phyloP scores from a whole-genome alignment of 2,329 filamentous ascomycete genomes.

The Aspergillus persii region DNA sequence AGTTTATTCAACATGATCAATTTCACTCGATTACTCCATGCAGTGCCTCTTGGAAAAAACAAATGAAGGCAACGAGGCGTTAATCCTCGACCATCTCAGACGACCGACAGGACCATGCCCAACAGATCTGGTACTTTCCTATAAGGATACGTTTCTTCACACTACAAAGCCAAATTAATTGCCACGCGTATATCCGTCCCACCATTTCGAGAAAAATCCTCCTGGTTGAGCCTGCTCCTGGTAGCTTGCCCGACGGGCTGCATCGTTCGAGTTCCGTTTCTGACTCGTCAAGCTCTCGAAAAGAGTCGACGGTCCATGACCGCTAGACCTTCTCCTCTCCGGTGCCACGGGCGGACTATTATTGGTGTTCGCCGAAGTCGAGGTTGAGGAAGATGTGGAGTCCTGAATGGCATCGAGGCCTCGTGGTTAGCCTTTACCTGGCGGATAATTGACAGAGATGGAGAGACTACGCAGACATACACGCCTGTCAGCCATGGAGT shows the following conservation, averaged over 20 bases:
- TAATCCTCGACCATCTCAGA: no score
- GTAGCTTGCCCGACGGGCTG: slow-evolving; percentile 42
- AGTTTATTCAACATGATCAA: not conserved
- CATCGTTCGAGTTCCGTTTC: slow-evolving; percentile 41
- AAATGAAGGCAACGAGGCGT: not conserved
- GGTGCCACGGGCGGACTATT: slow-evolving; percentile 15
- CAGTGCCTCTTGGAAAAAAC: not conserved
- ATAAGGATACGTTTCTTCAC: not conserved
- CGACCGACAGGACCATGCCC: no score
- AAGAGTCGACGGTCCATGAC: slow-evolving; percentile 18
- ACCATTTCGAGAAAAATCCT: slow-evolving; percentile 40
- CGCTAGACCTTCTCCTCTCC: slow-evolving; percentile 30
- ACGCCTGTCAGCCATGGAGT: slow-evolving; percentile 24
- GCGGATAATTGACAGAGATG: not conserved
- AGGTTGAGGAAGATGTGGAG: slow-evolving; percentile 29
- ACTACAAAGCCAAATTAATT: slow-evolving; percentile 4
- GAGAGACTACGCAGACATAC: slow-evolving; percentile 21
- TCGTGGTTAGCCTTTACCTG: not conserved
- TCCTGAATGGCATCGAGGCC: slow-evolving; percentile 15
- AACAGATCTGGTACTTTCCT: not conserved
- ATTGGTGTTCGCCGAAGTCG: slow-evolving; percentile 21
- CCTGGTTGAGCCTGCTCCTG: slow-evolving; percentile 42
- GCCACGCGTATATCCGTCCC: slow-evolving; percentile 41
- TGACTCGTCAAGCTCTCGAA: slow-evolving; percentile 41
- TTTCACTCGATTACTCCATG: not conserved